phyloP scores from a whole-genome alignment of 2,329 filamentous ascomycete species.

The Ascochyta rabiei region DNA sequence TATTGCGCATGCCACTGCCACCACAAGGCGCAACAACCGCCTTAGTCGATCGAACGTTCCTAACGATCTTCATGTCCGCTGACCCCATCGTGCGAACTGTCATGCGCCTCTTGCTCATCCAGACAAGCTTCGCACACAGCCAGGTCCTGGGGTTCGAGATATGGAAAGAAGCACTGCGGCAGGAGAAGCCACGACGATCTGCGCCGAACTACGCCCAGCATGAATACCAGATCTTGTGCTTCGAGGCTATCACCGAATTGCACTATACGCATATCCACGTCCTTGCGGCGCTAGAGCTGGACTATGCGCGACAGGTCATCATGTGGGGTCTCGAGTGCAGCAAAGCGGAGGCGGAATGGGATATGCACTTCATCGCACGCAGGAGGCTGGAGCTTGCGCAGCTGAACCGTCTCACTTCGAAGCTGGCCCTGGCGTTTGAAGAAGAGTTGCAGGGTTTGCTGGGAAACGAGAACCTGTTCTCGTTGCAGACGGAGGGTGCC shows the following conservation, averaged over 20 bases:
- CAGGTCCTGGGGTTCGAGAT: not conserved
- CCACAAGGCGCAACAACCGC: not conserved
- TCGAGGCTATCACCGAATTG: no score
- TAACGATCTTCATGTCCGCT: not conserved
- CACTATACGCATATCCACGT: not conserved
- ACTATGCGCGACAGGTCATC: not conserved
- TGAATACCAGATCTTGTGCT: not conserved
- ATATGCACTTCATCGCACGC: not conserved
- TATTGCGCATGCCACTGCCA: not conserved
- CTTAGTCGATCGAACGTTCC: no score
- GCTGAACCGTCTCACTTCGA: not conserved
- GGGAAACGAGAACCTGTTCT: no score
- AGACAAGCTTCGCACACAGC: not conserved
- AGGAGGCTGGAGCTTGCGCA: not conserved
- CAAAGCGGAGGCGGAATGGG: not conserved
- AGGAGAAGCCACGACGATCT: not conserved
- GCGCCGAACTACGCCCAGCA: not conserved
- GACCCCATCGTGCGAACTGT: not conserved
- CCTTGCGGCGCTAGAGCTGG: not conserved
- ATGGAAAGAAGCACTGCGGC: not conserved
- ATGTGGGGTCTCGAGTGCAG: slow-evolving; percentile 11
- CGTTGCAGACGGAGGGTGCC: no score
- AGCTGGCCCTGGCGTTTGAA: no score
- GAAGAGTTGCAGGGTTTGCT: no score
- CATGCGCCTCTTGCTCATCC: not conserved